Evolutionary conservation across 495 filamentous ascomycete genomes (phyloP), one percentile per base, ranked within the genome.

Genomic region (Penicillium nucicola): DNA sequence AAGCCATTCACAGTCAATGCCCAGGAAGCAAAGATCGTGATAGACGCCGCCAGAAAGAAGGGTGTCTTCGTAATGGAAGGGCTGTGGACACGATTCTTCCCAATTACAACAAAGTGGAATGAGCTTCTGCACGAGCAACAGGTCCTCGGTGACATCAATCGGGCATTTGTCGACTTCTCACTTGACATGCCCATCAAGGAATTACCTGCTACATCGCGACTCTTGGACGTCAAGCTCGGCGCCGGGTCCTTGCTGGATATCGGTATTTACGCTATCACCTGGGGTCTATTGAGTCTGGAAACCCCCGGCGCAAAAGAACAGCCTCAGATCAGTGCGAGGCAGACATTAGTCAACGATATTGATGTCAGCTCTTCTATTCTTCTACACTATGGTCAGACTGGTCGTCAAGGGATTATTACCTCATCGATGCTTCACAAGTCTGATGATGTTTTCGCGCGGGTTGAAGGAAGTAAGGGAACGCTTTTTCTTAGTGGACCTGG

Each of bases 1-100:
- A 75, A 72, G 56, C 67, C 71, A 0, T 72, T 68, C 8, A 67
- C 62, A 1, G 53, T 60, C 5, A 75, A 69, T 30, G 56, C 57
- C 1, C 45, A 51, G 1, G 70, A 75, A 42, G 57, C 72, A 0
- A 50, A 54, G 9, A 55, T 58, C 8, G 53, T 74, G 5, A 19
- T 52, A 31, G 42, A 40, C 12, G 47, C 23, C 4, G 47, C 37
- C 3, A 25, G 23, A 25, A 35, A 31, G 38, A 13, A 31, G 12
- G 32, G 22, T 37, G 34, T 37, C 17, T 37, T 37, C 34, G 17
- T 37, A 15, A 37, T 37, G 34, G 34, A 37, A 15, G 34, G 34
- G 7, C 6, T 15, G 34, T 15, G 22, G 22, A 14, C 17, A 15
- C n/a, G 34, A 37, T 37, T 15, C n/a, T 37, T n/a, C 6, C 6